phyloP scores from a whole-genome alignment of 495 filamentous ascomycete genomes.

The Neurospora sp. region DNA sequence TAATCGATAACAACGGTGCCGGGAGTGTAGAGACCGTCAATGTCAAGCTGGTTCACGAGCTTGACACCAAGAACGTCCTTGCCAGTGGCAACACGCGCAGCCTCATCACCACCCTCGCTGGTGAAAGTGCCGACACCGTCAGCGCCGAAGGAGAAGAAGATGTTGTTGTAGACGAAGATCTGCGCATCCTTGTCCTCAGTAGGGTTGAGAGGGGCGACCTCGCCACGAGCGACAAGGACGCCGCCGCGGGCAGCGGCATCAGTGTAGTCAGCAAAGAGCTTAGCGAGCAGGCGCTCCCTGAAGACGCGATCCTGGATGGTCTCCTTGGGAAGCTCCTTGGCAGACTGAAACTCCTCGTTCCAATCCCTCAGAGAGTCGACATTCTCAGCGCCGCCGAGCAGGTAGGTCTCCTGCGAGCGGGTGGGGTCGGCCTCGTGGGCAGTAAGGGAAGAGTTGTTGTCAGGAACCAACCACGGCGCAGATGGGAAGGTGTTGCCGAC shows the following conservation, averaged over 20 bases:
- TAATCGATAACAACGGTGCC: slow-evolving; percentile 97
- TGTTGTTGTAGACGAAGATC: slow-evolving; percentile 99
- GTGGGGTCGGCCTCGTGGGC: slow-evolving; percentile 75
- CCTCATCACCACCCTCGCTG: slow-evolving; percentile 92
- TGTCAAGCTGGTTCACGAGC: slow-evolving; percentile 92
- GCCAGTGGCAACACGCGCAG: slow-evolving; percentile 88
- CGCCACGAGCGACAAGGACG: slow-evolving; percentile 84
- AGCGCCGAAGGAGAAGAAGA: slow-evolving; percentile 97
- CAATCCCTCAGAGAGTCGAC: slow-evolving; percentile 91
- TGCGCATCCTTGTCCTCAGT: slow-evolving; percentile 88
- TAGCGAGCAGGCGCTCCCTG: slow-evolving; percentile 83
- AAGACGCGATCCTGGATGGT: slow-evolving; percentile 94
- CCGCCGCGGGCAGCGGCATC: slow-evolving; percentile 90
- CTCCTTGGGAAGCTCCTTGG: slow-evolving; percentile 83
- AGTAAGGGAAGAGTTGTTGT: slow-evolving; percentile 47
- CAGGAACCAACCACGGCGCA: slow-evolving; percentile 82
- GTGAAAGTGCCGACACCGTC: slow-evolving; percentile 97
- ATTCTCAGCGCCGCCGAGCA: slow-evolving; percentile 83
- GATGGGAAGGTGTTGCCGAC: slow-evolving; percentile 88
- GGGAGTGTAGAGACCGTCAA: slow-evolving; percentile 84
- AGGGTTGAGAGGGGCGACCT: slow-evolving; percentile 93
- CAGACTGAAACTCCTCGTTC: slow-evolving; percentile 99
- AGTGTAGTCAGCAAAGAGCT: slow-evolving; percentile 94
- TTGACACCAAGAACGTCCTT: slow-evolving; percentile 94
- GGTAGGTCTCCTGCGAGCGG: slow-evolving; percentile 84